Evolutionary conservation across 768 basidiomycete genomes (phyloP).

Genomic region (Tulasnella sp.): DNA sequence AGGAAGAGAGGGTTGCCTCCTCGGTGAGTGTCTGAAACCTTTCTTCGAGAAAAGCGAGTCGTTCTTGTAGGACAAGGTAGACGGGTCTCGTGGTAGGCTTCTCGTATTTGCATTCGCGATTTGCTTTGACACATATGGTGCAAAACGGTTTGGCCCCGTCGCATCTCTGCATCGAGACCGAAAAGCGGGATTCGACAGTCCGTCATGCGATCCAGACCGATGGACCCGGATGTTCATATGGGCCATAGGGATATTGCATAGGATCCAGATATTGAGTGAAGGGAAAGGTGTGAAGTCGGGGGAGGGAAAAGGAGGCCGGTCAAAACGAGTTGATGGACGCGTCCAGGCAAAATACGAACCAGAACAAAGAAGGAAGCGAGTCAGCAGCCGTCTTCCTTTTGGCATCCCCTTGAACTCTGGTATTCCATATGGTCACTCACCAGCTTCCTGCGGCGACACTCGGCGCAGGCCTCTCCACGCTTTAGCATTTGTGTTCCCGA

Average conservation of each 20-base stretch:
- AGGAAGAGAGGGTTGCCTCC: not conserved
- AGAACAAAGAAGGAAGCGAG: slow-evolving; percentile 1
- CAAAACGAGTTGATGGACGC: not conserved
- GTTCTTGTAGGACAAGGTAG: slow-evolving; percentile 20
- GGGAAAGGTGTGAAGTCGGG: not conserved
- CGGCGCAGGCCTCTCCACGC: slow-evolving; percentile 17
- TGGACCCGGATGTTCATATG: not conserved
- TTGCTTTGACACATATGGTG: not conserved
- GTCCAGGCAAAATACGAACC: not conserved
- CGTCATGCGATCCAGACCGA: not conserved
- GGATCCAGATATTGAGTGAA: not conserved
- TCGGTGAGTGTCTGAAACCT: not conserved
- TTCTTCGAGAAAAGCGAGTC: slow-evolving; percentile 15
- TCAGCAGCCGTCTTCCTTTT: no score
- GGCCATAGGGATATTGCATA: not conserved
- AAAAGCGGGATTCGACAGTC: not conserved
- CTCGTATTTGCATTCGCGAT: slow-evolving; percentile 23
- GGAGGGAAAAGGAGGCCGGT: not conserved
- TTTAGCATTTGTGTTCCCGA: slow-evolving; percentile 3
- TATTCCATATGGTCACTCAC: not conserved
- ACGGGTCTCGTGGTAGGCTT: slow-evolving; percentile 19
- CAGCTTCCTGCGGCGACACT: slow-evolving; percentile 18
- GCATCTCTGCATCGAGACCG: slow-evolving; percentile 7
- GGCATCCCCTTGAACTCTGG: no score
- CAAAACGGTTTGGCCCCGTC: slow-evolving; percentile 23